Conservation (phyloP, 2,329 filamentous ascomycete genomes). For the Nemania sp. region DNA sequence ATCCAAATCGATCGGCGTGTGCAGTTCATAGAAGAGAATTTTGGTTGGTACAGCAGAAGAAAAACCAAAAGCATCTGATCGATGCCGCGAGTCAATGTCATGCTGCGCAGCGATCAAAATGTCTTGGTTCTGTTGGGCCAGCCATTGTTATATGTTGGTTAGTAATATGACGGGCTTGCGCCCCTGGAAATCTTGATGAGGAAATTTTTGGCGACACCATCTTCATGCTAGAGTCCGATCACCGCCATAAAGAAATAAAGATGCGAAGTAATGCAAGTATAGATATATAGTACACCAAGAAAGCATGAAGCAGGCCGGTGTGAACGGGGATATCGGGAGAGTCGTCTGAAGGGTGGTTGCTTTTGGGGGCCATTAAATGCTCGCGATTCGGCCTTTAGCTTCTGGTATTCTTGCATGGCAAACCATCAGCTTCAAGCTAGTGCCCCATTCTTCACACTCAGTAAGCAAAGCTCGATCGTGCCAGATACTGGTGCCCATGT, state of each 20-base stretch:
- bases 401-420: slow-evolving; percentile 86
- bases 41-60: neutral
- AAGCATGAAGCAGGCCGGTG: neutral
- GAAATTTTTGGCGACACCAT: slow-evolving; percentile 13
- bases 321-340: neutral
- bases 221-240: slow-evolving; percentile 2
- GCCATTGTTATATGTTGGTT: slow-evolving; percentile 10
- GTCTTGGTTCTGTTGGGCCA: slow-evolving; percentile 2
- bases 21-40: neutral
- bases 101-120: neutral
- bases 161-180: slow-evolving; percentile 23
- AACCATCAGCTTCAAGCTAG: slow-evolving; percentile 87
- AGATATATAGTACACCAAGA: neutral
- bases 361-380: slow-evolving; percentile 45
- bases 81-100: neutral
- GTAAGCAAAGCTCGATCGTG: slow-evolving; percentile 72
- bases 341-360: neutral
- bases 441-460: slow-evolving; percentile 86
- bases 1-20: neutral
- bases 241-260: slow-evolving; percentile 1
- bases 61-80: neutral
- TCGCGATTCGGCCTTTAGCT: slow-evolving; percentile 49
- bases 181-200: slow-evolving; percentile 24
- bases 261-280: slow-evolving; percentile 6
- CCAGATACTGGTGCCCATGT: slow-evolving; percentile 71